A percentile compares a stretch with the other conserved stretches of the same genome.
Conservation (phyloP, 106 monocot genomes). For the Dioscorea dumetorum region DNA sequence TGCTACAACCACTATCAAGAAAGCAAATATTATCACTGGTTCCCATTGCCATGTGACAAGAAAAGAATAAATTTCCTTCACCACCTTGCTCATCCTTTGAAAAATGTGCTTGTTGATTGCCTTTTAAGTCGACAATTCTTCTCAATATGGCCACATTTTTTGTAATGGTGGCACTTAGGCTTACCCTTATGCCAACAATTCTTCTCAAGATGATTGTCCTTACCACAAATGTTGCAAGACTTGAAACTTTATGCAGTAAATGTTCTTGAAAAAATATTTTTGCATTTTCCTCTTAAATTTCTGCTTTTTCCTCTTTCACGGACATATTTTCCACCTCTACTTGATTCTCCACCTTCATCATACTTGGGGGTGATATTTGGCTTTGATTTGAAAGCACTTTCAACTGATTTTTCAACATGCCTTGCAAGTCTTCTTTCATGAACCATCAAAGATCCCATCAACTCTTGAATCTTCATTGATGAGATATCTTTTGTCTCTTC, state of each 20-base stretch:
- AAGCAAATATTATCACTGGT: no score
- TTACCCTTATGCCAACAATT: neutral
- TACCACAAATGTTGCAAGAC: neutral
- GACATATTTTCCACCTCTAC: neutral
- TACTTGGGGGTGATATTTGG: no score
- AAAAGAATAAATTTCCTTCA: neutral
- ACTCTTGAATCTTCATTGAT: neutral
- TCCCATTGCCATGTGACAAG: no score
- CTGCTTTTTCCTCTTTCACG: neutral
- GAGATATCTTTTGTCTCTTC: neutral
- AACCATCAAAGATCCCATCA: neutral
- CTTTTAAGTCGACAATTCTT: neutral
- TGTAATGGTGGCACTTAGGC: no score
- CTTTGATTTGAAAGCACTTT: neutral
- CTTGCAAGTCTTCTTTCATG: neutral
- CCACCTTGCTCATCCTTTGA: neutral
- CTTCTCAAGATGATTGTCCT: neutral
- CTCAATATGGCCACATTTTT: neutral
- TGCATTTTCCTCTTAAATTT: neutral
- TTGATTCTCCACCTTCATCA: no score
- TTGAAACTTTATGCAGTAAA: neutral
- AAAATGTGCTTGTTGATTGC: neutral
- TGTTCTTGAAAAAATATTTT: neutral
- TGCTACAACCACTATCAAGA: no score
- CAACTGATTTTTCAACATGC: neutral